These are phyloP conservation scores for Trichoderma reesei DNA, from an alignment of 495 filamentous ascomycete genomes.

Conservation along the genomic window DNA sequence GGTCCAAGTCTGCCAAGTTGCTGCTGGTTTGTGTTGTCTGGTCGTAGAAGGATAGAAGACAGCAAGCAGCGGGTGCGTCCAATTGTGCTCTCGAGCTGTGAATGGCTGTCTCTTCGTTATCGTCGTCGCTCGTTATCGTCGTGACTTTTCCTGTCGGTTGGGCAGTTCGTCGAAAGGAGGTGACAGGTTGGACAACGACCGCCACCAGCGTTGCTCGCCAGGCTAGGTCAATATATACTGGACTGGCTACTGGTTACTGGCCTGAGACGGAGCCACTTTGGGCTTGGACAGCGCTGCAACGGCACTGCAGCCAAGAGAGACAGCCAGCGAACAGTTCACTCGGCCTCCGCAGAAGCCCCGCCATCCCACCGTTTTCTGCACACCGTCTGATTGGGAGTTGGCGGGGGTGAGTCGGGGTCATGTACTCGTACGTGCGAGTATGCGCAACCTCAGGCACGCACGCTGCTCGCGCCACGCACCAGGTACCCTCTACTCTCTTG, in stretches of 20 bases:
- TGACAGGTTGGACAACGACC: not conserved
- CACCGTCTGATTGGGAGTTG: not conserved
- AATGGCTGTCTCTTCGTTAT: too few relatives aligned
- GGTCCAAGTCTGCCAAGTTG: not conserved
- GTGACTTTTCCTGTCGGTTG: not conserved
- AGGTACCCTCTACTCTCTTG: too few relatives aligned
- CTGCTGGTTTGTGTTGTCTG: not conserved
- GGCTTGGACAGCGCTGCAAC: not conserved
- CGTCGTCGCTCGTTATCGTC: too few relatives aligned
- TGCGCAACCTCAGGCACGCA: too few relatives aligned
- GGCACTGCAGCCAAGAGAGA: too few relatives aligned
- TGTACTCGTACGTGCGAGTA: too few relatives aligned
- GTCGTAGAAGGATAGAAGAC: not conserved
- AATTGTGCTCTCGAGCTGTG: not conserved
- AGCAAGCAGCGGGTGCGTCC: not conserved
- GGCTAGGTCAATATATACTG: not conserved
- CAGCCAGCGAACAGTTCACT: not conserved
- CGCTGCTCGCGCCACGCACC: too few relatives aligned
- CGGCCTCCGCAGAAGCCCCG: not conserved
- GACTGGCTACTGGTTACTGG: not conserved
- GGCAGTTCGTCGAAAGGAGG: not conserved
- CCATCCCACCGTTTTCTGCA: constrained; percentile 4
- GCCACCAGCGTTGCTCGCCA: not conserved
- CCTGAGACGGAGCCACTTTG: not conserved
- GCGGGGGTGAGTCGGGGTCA: too few relatives aligned